Evolutionary conservation across 1,284 basidiomycete genomes (phyloP), one percentile per base, ranked within the genome.

Genomic region (Fomitopsis schrenkii): DNA sequence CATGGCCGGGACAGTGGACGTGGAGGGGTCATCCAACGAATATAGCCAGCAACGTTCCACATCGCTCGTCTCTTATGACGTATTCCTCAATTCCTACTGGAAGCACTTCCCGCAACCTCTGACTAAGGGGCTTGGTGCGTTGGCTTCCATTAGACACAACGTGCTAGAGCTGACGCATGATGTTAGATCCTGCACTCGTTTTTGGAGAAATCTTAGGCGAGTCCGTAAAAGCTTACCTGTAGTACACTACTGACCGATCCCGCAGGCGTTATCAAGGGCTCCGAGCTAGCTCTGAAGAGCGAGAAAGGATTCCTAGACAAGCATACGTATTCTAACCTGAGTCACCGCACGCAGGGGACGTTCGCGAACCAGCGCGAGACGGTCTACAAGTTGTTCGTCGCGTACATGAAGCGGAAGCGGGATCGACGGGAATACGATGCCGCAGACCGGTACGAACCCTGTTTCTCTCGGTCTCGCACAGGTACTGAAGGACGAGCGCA

Each of bases 121-220:
- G 36, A 83, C 77, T 0, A 87, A 84, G 65, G 77, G 78, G 5
- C 73, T 90, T 19, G 83, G 87, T 87, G 59, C n/a, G 73, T 64
- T 35, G 4, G 30, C 28, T 8, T 36, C 14, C 7, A 15, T 35
- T 12, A 19, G 19, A 4, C 15, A 5, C 30, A 48, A 19, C 28
- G 33, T 50, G 7, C 19, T 14, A 3, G 26, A 15, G 41, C 3
- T 26, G 9, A 48, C 28, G 15, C 12, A 4, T 36, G 3, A 33
- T 3, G 60, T 28, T 60, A 88, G 88, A 88, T 68, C 79, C 87
- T 0, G 77, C 82, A 3, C 75, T 89, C 8, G 83, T 89, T 3
- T 92, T 83, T 65, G 83, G 80, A n/a, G 88, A 92, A 65, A 77
- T 91, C 46, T 79, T 91, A 65, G 88, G 87, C 83, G 62, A 17